Conservation (phyloP, 2,329 filamentous ascomycete genomes). For the Cladophialophora carrionii region DNA sequence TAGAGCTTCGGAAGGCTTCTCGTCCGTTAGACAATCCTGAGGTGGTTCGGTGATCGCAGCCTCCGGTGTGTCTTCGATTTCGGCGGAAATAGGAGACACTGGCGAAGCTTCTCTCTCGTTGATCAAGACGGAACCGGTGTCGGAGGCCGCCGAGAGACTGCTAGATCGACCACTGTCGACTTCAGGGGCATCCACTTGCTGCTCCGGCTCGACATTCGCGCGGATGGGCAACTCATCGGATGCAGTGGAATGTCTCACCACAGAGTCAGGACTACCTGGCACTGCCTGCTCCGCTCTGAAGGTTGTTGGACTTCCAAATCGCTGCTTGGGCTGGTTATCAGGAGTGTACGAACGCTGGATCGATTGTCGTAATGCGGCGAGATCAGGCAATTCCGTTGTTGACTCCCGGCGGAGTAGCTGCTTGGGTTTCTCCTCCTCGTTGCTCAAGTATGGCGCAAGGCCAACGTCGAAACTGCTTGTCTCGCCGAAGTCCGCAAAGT, state of each 20-base stretch:
- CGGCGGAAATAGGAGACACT: conserved; percentile 26
- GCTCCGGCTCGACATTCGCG: conserved; percentile 65
- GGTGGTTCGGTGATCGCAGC: neutral
- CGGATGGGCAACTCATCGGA: conserved; percentile 26
- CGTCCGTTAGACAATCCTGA: conserved; percentile 4
- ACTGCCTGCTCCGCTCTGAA: conserved; percentile 47
- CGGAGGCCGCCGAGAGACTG: conserved; percentile 31
- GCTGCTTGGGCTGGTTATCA: conserved; percentile 30
- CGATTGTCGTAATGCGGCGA: conserved; percentile 45
- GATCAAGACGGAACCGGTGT: conserved; percentile 27
- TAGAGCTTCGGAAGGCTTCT: conserved; percentile 6
- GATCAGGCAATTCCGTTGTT: conserved; percentile 42
- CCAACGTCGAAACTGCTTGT: conserved; percentile 59
- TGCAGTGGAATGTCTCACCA: conserved; percentile 75
- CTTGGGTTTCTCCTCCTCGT: conserved; percentile 27
- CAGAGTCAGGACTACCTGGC: conserved; percentile 80
- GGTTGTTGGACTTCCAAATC: conserved; percentile 41
- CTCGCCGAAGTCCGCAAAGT: conserved; percentile 54
- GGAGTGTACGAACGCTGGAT: conserved; percentile 46
- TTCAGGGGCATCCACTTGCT: conserved; percentile 60
- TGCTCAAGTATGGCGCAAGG: conserved; percentile 59
- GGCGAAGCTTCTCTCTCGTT: conserved; percentile 27
- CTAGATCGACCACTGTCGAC: conserved; percentile 33
- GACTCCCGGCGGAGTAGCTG: conserved; percentile 30
- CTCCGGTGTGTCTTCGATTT: conserved; percentile 20